A percentile compares a stretch with the other conserved stretches of the same genome.
phyloP scores from a whole-genome alignment of 345 rosid species.

The Eutrema yunnanense region DNA sequence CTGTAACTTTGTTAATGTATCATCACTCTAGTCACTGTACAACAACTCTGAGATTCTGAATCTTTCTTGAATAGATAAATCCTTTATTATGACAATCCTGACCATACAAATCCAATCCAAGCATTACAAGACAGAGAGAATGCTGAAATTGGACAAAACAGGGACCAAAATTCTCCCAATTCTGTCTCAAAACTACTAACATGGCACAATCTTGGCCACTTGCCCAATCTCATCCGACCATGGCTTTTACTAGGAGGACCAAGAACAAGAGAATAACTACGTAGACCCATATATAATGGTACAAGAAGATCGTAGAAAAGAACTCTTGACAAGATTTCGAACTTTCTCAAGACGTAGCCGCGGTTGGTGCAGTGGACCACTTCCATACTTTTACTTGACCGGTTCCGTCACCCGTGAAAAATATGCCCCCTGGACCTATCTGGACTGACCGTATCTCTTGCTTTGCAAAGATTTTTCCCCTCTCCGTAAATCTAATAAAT shows the following conservation, averaged over 20 bases:
- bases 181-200: conserved; percentile 7
- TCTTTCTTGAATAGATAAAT: conserved; percentile 5
- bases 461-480: conserved; percentile 82
- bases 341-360: conserved; percentile 25
- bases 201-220: not conserved
- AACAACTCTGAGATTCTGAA: conserved; percentile 1
- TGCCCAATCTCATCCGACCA: not conserved
- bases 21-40: not conserved
- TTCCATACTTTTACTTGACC: conserved; percentile 95
- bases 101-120: conserved; percentile 11
- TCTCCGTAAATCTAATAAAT: conserved; percentile 63
- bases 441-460: conserved; percentile 80
- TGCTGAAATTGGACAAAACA: conserved; percentile 10
- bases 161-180: conserved; percentile 10
- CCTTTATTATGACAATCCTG: conserved; percentile 14
- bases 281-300: conserved; percentile 11
- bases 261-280: not conserved
- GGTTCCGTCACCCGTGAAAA: conserved; percentile 91
- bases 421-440: conserved; percentile 74
- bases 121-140: conserved; percentile 9
- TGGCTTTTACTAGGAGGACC: conserved; percentile 3
- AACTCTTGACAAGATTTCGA: not conserved
- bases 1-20: not conserved
- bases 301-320: conserved; percentile 20
- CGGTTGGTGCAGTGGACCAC: conserved; percentile 45